Evolutionary conservation across 768 basidiomycete species (phyloP), one percentile per base, ranked within the genome.

Genomic region (Suillus subaureus): DNA sequence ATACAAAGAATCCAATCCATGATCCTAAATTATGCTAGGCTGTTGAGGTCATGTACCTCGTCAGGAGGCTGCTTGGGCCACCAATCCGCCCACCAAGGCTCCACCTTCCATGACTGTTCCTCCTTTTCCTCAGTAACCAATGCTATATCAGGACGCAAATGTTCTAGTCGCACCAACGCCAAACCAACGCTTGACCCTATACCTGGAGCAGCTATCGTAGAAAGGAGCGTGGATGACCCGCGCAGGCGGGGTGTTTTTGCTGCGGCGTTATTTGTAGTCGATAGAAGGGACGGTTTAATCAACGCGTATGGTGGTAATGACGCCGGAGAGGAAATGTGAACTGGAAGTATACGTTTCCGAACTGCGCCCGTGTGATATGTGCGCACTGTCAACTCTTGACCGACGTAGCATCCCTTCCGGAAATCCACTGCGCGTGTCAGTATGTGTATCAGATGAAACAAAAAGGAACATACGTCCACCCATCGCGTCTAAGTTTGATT

Each of bases 401-500:
- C 97, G 6, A 99, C 90, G 73, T 98, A 99, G 74, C 97, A 99
- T 3, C 97, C 97, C 79, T 99, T 99, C 64, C 93, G 83, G 76
- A 97, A 98, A 78, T 98, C 95, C 74, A 99, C 96, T 91, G 83
- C 33, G 16, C 15, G 42, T 3, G 54, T 68, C 51, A 71, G 45
- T 39, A 61, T 55, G 51, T 1, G 21, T 37, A 21, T 23, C 52
- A 21, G 33, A 47, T 15, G 4, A 45, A 47, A 62, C n/a, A 33
- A 63, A 55, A 61, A 61, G 28, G 57, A 33, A 83, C 91, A 78
- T 71, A 97, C 96, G 80, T 72, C 88, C 97, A 60, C 96, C 95
- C 92, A 98, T 98, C 49, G 92, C 80, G 74, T 99, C 97, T 70
- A 99, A 79, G 77, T 96, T 95, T 8, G 93, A 94, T 68, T 99